Base-by-base conservation (phyloP, 257 asterid genomes). In the Nemophila menziesii region DNA sequence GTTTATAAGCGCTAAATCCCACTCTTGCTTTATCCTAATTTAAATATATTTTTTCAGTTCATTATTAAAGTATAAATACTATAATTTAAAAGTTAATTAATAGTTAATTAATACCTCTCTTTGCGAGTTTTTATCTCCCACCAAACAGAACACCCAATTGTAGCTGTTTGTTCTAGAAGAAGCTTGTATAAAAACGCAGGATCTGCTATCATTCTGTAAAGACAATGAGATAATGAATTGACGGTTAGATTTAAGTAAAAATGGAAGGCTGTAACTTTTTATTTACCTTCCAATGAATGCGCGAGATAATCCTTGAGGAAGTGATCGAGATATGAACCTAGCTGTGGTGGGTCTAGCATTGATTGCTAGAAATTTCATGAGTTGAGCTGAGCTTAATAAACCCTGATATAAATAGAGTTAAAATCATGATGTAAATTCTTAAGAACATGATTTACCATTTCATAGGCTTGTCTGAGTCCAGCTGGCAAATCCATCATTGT, bases 1-100 rank as follows among this genome's bases (percentile, higher is more conserved):
- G 16, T 90, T 90, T 51, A 90, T 69, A 50, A 90, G 94, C 38
- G 99, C 99, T 70, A 90, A 93, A 67, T 90, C 94, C 99, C 99
- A 90, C 61, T 90, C 99, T 70, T 85, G 86, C 63, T 73, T 90
- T 57, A 90, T 67, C 78, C 99, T 90, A 78, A 60, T 18, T 18
- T 33, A 17, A 22, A 46, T 24, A n/a, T n/a, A 41, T 49, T 49
- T 22, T 39, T 44, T 15, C 23, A 58, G 58, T 43, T 43, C 38
- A 44, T 43, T 23, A 22, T 15, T 38, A 34, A 16, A 27, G 33
- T 26, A 29, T 3, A 15, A 45, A 15, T 34, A 26, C 22, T 36
- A 11, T 11, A 23, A 23, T 42, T 12, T 22, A 27, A 24, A 15
- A 20, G 17, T 22, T 26, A 34, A 12, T 34, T 19, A 18, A 40